These are phyloP conservation scores for Thermothielavioides terrestris DNA, from an alignment of 495 filamentous ascomycete genomes.

Conservation along the genomic window DNA sequence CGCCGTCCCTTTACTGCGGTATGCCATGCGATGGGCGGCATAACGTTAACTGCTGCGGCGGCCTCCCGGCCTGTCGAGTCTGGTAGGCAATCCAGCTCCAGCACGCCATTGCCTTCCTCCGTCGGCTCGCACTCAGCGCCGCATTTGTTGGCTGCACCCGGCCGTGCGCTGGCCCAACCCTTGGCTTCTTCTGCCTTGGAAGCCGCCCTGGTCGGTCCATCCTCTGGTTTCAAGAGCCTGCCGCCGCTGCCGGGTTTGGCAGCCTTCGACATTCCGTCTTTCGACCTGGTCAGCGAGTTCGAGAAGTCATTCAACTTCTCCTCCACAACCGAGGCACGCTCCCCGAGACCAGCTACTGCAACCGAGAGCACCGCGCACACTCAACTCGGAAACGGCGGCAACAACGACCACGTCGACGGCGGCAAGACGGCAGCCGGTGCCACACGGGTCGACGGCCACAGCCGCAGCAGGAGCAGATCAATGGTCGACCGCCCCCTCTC, in stretches of 20 bases:
- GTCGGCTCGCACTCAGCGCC: conserved; percentile 29
- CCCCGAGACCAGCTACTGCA: conserved; percentile 5
- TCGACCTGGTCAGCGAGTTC: conserved; percentile 36
- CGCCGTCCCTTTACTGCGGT: too few species aligned
- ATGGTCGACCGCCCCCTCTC: conserved; percentile 36
- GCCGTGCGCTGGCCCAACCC: conserved; percentile 14
- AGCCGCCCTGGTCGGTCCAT: conserved; percentile 2
- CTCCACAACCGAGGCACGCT: conserved; percentile 8
- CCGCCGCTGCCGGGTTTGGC: conserved; percentile 26
- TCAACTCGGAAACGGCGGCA: conserved; percentile 11
- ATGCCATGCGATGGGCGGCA: conserved; percentile 42
- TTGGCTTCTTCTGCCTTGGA: conserved; percentile 11
- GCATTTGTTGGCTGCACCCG: conserved; percentile 17
- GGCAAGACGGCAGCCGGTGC: conserved; percentile 1
- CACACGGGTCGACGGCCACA: conserved; percentile 21
- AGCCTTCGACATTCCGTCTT: conserved; percentile 36
- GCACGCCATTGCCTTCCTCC: conserved; percentile 24
- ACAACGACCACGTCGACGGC: background rate
- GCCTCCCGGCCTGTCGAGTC: conserved; percentile 34
- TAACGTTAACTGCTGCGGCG: conserved; percentile 33
- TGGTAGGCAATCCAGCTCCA: background rate
- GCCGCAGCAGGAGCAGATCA: conserved; percentile 28
- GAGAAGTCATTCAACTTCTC: conserved; percentile 29
- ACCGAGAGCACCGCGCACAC: background rate
- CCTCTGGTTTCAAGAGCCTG: conserved; percentile 23